Percentiles rank a stretch among this genome's conserved stretches.
phyloP scores from a whole-genome alignment of 169 alveolate species.

The Cryptosporidium bovis region DNA sequence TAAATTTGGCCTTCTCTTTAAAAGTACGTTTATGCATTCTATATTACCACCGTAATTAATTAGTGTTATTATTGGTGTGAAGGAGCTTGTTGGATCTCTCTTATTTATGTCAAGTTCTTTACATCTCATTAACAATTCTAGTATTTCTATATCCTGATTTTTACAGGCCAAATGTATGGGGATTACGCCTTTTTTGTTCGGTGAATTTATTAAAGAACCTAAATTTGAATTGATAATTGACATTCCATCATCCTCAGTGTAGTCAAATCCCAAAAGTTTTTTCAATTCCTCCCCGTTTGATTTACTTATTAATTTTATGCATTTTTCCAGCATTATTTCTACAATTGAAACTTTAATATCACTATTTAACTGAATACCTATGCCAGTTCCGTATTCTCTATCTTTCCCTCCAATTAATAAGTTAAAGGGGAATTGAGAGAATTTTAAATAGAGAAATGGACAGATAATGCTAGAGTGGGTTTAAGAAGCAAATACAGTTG shows the following conservation, averaged over 20 bases:
- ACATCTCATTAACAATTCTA: constrained; percentile 20
- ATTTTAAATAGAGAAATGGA: not conserved
- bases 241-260: not conserved
- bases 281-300: constrained; percentile 22
- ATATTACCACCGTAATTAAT: constrained; percentile 59
- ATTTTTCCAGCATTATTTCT: constrained; percentile 39
- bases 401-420: not conserved
- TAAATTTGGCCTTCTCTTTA: constrained; percentile 57
- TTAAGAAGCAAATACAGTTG: not conserved
- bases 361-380: not conserved
- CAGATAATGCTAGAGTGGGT: not conserved
- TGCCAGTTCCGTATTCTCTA: not conserved
- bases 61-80: constrained; percentile 63
- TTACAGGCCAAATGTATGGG: constrained; percentile 58
- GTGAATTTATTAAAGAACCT: not conserved
- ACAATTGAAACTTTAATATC: not conserved
- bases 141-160: constrained; percentile 36
- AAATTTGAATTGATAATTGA: not conserved
- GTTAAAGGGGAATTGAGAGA: too few relatives aligned
- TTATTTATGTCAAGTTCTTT: constrained; percentile 41
- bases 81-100: constrained; percentile 40
- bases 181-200: constrained; percentile 25
- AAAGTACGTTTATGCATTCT: constrained; percentile 51
- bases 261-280: constrained; percentile 18
- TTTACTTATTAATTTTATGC: constrained; percentile 30